Evolutionary conservation across 2,329 filamentous ascomycete genomes (phyloP), one percentile per base, ranked within the genome.

Genomic region (Epichloe gansuensis): DNA sequence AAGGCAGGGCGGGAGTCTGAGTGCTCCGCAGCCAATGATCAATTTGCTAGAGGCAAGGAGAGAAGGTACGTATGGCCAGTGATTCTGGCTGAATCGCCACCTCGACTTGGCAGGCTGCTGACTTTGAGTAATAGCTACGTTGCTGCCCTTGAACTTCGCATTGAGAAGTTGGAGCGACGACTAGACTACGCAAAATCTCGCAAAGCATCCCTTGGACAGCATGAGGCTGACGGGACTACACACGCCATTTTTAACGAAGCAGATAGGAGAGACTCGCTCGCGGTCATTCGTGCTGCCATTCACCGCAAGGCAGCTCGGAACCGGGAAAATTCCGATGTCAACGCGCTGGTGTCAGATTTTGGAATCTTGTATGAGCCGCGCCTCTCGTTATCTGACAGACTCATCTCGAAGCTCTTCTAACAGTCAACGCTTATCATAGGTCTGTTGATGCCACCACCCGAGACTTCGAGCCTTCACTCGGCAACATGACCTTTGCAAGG

Each of bases 11-110:
- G 89, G 55, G 82, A 87, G 51, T 83, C 77, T 54, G 89, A 94
- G 64, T 98, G 93, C 66, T 95, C 89, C 6, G 89, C 89, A 52
- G 90, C 89, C 7, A 96, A 94, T 62, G 91, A 97, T 64, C 89
- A 96, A 66, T 97, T 96, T 68, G 90, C 91, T 0, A 79, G 89
- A 56, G 93, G 93, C 55, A 97, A 97, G 68, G 93, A 97, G 65
- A 78, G 91, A 62, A 97, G 90, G 82, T 82, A 59, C 53, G 69
- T 13, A 4, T n/a, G 3, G 4, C n/a, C 11, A 11, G 31, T 46
- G 8, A 34, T 25, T 15, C 9, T 38, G 25, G 13, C 45, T 3
- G 17, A 15, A 25, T 36, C 36, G 43, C 23, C 35, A 8, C n/a
- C 42, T 17, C 35, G 13, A 17, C 15, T 41, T 15, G 35, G 38